Evolutionary conservation across 108 stramenopile species (phyloP).

Genomic region (Nitzschia inconspicua): DNA sequence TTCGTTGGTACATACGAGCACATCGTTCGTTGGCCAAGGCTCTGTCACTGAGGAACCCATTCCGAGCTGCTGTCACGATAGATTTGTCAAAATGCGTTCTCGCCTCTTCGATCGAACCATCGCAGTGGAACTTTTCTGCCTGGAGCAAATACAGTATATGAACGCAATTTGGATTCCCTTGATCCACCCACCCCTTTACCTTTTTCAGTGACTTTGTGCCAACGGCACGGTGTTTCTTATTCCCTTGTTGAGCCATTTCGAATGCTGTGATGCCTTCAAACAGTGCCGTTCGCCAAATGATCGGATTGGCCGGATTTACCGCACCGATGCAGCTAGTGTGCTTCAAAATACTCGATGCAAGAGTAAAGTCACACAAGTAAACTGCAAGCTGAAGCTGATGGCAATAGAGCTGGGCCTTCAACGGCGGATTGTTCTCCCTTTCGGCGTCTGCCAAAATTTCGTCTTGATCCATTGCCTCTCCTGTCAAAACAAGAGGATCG

Average conservation of each 20-base stretch:
- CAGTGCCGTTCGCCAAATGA: conserved; percentile 5
- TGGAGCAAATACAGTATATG: conserved; percentile 17
- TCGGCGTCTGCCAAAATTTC: not conserved
- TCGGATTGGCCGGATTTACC: not conserved
- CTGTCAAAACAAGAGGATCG: conserved; percentile 1
- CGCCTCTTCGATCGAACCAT: not conserved
- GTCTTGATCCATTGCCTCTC: conserved; percentile 17
- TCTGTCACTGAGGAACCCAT: conserved; percentile 1
- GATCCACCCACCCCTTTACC: conserved; percentile 6
- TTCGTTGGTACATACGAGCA: not conserved
- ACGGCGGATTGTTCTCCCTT: not conserved
- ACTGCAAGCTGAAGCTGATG: conserved; percentile 11
- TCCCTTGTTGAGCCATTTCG: conserved; percentile 5
- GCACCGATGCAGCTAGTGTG: not conserved
- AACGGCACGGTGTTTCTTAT: not conserved
- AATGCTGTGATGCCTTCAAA: conserved; percentile 17
- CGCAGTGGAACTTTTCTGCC: conserved; percentile 10
- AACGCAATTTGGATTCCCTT: conserved; percentile 11
- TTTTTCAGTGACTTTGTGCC: conserved; percentile 3
- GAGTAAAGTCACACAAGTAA: conserved; percentile 10
- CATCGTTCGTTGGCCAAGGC: conserved; percentile 9
- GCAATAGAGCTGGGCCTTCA: not conserved
- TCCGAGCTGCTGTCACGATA: not conserved
- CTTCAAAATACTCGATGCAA: not conserved
- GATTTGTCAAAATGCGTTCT: not conserved